Evolutionary conservation across 1,139 yeast genomes (phyloP).

Genomic region (Pichia norvegensis): DNA sequence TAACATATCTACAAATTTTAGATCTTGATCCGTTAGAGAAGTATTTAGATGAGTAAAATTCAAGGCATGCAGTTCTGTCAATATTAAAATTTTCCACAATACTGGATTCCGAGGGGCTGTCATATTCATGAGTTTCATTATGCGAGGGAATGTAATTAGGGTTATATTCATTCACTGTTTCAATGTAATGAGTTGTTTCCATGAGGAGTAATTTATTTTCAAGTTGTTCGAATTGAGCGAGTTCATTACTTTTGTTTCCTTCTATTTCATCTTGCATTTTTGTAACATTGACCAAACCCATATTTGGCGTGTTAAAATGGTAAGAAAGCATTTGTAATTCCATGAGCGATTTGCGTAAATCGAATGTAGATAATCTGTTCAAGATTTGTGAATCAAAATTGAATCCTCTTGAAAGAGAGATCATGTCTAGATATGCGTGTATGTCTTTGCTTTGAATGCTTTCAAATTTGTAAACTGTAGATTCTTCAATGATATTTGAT

Average conservation of each 20-base stretch:
- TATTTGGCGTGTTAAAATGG: constrained; percentile 10
- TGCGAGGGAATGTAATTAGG: not conserved
- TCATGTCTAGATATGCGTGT: constrained; percentile 22
- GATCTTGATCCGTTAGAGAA: constrained; percentile 22
- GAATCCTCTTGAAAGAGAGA: constrained; percentile 22
- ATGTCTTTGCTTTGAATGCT: constrained; percentile 7
- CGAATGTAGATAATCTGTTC: constrained; percentile 11
- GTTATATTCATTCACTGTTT: not conserved
- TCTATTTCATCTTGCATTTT: not conserved
- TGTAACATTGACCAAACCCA: constrained; percentile 16
- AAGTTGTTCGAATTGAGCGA: not conserved
- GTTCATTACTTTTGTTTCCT: not conserved
- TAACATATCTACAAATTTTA: constrained; percentile 14
- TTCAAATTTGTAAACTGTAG: constrained; percentile 22
- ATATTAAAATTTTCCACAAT: not conserved
- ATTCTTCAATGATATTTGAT: constrained; percentile 36
- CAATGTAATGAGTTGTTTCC: constrained; percentile 3
- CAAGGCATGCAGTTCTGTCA: constrained; percentile 10
- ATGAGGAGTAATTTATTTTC: not conserved
- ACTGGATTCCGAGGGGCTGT: not conserved
- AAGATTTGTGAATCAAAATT: constrained; percentile 17
- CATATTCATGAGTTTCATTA: not conserved
- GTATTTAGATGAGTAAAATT: constrained; percentile 24
- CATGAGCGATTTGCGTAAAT: constrained; percentile 24
- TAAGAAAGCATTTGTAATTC: constrained; percentile 25